Conservation (phyloP, 116 monocot species). For the Cymodocea nodosa region DNA sequence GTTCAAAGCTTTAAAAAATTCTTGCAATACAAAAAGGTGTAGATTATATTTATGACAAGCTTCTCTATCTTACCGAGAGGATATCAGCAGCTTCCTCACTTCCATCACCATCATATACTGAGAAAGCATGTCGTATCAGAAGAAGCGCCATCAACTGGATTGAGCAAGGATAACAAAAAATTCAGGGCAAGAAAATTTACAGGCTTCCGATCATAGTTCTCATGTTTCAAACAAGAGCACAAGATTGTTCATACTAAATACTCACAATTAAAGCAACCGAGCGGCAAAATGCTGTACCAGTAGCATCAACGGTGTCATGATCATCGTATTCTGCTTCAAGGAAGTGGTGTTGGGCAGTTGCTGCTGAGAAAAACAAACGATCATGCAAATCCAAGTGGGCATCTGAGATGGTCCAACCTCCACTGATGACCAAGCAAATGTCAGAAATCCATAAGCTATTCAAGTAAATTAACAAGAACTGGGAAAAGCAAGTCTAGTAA, state of each 20-base stretch:
- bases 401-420: conserved; percentile 73
- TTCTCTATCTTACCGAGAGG: conserved; percentile 56
- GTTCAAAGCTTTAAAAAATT: no score
- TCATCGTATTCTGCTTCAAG: conserved; percentile 93
- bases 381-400: conserved; percentile 62
- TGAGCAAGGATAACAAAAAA: background rate
- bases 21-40: no score
- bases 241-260: background rate
- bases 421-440: conserved; percentile 23
- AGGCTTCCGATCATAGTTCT: no score
- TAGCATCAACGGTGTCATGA: conserved; percentile 65
- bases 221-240: no score
- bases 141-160: conserved; percentile 81
- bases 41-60: background rate
- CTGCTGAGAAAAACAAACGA: conserved; percentile 70
- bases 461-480: background rate
- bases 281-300: conserved; percentile 76
- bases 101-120: conserved; percentile 45
- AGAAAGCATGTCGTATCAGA: conserved; percentile 75
- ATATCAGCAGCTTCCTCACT: conserved; percentile 74
- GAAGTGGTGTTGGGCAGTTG: conserved; percentile 66
- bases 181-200: no score
- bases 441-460: background rate
- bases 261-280: conserved; percentile 90
- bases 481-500: background rate